Base-by-base conservation (phyloP, 179 eudicot species). In the Nepenthes alata region DNA sequence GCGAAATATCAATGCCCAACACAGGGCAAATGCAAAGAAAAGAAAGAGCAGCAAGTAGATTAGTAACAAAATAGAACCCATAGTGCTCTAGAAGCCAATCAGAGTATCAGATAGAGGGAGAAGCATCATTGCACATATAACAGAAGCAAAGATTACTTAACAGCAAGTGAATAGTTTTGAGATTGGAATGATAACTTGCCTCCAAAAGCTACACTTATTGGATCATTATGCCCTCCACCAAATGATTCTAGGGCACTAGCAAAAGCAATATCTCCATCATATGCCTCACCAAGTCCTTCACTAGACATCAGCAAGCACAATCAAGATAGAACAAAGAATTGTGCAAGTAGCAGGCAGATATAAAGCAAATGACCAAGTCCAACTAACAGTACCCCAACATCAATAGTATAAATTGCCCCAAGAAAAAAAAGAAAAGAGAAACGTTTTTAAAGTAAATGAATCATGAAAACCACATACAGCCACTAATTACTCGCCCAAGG, bases 181-280 rank as follows among this genome's bases (percentile, higher is more conserved):
- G 25, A n/a, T 16, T 44, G 25, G 37, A 65, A 10, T 36, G 10
- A 48, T 13, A 13, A 53, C 72, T 58, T 77, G 89, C 98, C 98
- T 89, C 98, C 98, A 74, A 91, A 91, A 67, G 98, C 98, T 74
- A 91, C 91, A 77, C 98, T 91, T 54, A 91, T 86, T 34, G 98
- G 96, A 72, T 91, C 96, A 81, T 91, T 91, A 65, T 91, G 98
- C 37, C 96, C 98, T 65, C 98, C 98, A 39, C 98, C 98, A 77
- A 91, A 91, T 58, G 85, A 75, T 81, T 91, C 98, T 56, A 89
- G 81, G 55, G 95, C 77, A 72, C 98, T 89, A 37, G 98, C 98
- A 78, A 91, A 89, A 65, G 96, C 98, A 72, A 91, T 89, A 72
- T 91, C 98, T 69, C 96, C 96, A 67, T 91, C 98, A 75, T 91